These are phyloP conservation scores for Teunomyces lycoperdinae DNA, from an alignment of 805 yeast species.

Conservation along the genomic window DNA sequence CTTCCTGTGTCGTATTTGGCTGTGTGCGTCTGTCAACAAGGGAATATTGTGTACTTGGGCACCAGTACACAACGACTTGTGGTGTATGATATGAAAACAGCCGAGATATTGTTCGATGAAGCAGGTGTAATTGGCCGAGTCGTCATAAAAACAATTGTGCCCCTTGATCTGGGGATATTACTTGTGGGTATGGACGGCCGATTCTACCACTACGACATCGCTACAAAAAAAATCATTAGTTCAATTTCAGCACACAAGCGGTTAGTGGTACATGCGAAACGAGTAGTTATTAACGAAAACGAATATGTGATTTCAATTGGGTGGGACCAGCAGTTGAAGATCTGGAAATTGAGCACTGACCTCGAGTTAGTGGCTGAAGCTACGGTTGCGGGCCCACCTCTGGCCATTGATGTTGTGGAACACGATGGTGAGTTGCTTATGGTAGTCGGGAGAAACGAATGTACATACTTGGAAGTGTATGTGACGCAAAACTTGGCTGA, in stretches of 20 bases:
- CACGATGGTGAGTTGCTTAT: conserved; percentile 34
- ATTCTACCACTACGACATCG: conserved; percentile 12
- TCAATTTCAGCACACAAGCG: conserved; percentile 28
- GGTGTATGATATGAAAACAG: conserved; percentile 15
- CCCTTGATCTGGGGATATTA: conserved; percentile 20
- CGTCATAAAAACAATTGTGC: conserved; percentile 36
- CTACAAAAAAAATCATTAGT: conserved; percentile 5
- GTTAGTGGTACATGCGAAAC: conserved; percentile 37
- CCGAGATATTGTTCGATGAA: background rate
- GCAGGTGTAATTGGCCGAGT: conserved; percentile 15
- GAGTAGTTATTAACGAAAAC: conserved; percentile 10
- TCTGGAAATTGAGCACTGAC: conserved; percentile 26
- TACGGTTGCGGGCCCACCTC: conserved; percentile 50
- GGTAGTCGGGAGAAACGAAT: conserved; percentile 58
- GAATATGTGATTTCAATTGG: conserved; percentile 54
- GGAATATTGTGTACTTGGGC: conserved; percentile 4
- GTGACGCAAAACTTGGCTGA: background rate
- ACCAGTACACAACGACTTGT: conserved; percentile 12
- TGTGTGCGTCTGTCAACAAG: conserved; percentile 15
- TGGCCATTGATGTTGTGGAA: conserved; percentile 43
- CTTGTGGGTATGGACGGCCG: conserved; percentile 56
- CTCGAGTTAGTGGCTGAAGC: conserved; percentile 13
- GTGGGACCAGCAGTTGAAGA: conserved; percentile 50
- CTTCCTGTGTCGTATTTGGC: conserved; percentile 22
- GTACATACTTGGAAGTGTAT: conserved; percentile 54